These are phyloP conservation scores for Caryopteris hybrid DNA, from an alignment of 305 asterid genomes.

Conservation along the genomic window DNA sequence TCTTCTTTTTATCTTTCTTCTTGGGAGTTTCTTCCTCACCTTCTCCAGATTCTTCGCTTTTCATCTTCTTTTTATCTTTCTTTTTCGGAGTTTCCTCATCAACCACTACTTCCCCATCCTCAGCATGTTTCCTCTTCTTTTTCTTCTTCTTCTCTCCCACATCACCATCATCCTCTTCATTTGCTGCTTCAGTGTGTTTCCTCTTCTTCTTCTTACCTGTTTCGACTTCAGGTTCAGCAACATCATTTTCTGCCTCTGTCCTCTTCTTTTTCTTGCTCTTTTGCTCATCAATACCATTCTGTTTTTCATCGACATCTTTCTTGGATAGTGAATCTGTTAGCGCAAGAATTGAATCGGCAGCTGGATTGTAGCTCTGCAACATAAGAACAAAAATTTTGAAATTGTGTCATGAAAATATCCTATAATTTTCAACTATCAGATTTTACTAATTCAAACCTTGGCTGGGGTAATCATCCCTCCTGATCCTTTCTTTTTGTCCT, in stretches of 20 bases:
- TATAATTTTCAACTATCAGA: not conserved
- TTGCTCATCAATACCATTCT: constrained; percentile 16
- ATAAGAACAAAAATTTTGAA: not conserved
- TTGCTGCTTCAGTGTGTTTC: constrained; percentile 30
- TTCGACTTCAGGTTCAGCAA: constrained; percentile 35
- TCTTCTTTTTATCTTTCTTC: constrained; percentile 51
- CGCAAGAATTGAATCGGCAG: constrained; percentile 72
- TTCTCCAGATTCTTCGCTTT: constrained; percentile 48
- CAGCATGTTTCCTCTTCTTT: constrained; percentile 65
- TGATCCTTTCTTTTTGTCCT: constrained; percentile 74
- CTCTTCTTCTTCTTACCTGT: constrained; percentile 41
- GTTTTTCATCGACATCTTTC: constrained; percentile 19
- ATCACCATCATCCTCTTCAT: constrained; percentile 26
- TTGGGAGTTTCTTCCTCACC: constrained; percentile 35
- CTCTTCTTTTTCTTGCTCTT: constrained; percentile 13
- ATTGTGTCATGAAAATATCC: not conserved
- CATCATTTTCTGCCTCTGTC: constrained; percentile 32
- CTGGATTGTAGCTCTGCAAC: constrained; percentile 73
- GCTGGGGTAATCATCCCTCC: constrained; percentile 82
- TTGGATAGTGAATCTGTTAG: constrained; percentile 37
- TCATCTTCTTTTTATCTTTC: constrained; percentile 50
- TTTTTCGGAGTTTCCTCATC: constrained; percentile 39
- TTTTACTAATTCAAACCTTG: constrained; percentile 49
- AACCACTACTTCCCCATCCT: constrained; percentile 31
- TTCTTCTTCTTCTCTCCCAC: constrained; percentile 33